A percentile compares a stretch with the other conserved stretches of the same genome.
These are phyloP conservation scores for Tuber umbilicatum DNA, from an alignment of 495 filamentous ascomycete species.

Conservation along the genomic window DNA sequence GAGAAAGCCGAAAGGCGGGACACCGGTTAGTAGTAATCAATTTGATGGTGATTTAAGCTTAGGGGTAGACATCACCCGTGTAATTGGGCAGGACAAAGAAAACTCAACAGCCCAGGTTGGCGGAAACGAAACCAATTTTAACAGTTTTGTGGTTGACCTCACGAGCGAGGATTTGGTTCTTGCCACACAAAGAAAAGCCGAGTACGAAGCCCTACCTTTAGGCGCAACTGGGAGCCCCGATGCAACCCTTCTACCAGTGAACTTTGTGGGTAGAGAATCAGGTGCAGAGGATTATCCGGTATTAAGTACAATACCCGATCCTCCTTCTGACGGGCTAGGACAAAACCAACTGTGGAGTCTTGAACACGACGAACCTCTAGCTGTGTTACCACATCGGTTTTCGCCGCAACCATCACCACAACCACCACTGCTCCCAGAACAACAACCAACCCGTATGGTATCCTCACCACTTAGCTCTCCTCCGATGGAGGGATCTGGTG, in stretches of 20 bases:
- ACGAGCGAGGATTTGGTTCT: constrained; percentile 25
- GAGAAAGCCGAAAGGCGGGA: constrained; percentile 14
- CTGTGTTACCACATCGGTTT: background rate
- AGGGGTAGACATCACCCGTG: constrained; percentile 16
- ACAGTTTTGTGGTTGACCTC: constrained; percentile 27
- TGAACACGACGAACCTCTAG: background rate
- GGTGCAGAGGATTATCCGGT: constrained; percentile 13
- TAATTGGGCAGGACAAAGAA: constrained; percentile 16
- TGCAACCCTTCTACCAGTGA: background rate
- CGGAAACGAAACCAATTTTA: constrained; percentile 1
- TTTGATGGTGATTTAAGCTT: constrained; percentile 20
- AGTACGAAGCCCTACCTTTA: constrained; percentile 23
- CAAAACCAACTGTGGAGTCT: background rate
- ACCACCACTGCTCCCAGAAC: background rate
- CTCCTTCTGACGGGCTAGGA: constrained; percentile 10
- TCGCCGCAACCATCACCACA: constrained; percentile 11
- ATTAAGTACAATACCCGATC: constrained; percentile 31
- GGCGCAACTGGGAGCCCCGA: constrained; percentile 3
- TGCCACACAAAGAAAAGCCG: constrained; percentile 16
- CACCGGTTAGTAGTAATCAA: constrained; percentile 4
- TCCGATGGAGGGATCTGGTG: background rate
- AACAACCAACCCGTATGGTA: background rate
- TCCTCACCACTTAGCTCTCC: background rate
- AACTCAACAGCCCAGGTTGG: constrained; percentile 13
- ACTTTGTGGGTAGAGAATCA: background rate